These are phyloP conservation scores for Colletotrichum sp. DNA, from an alignment of 2,329 filamentous ascomycete species.

Conservation along the genomic window DNA sequence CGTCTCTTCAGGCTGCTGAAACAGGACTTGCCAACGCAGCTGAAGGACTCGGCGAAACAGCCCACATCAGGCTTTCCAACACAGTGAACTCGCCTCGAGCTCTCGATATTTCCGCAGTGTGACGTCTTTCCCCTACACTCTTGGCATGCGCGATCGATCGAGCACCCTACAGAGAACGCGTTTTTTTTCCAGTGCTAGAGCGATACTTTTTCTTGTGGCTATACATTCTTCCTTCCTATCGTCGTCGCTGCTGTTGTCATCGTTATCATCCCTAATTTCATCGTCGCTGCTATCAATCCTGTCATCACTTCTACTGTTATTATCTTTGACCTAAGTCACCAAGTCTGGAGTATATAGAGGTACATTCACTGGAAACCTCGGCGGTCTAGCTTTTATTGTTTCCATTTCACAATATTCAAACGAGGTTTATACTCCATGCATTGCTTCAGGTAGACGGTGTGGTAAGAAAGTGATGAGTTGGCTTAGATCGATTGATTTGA, in stretches of 20 bases:
- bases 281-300: too few species aligned
- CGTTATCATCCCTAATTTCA: too few species aligned
- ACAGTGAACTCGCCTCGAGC: neutral
- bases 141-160: neutral
- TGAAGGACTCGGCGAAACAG: neutral
- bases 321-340: fast-evolving
- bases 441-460: too few species aligned
- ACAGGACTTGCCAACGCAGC: neutral
- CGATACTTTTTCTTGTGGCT: too few species aligned
- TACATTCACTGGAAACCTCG: fast-evolving
- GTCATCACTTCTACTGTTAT: too few species aligned
- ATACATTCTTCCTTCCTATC: too few species aligned
- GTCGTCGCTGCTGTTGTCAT: fast-evolving
- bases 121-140: neutral
- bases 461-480: neutral
- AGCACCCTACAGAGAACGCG: neutral
- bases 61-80: neutral
- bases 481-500: neutral
- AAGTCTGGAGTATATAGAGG: too few species aligned
- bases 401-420: too few species aligned
- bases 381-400: too few species aligned
- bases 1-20: neutral
- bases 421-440: fast-evolving
- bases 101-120: neutral
- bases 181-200: too few species aligned